Conservation (phyloP, 179 eudicot species). For the Silene vulgaris region DNA sequence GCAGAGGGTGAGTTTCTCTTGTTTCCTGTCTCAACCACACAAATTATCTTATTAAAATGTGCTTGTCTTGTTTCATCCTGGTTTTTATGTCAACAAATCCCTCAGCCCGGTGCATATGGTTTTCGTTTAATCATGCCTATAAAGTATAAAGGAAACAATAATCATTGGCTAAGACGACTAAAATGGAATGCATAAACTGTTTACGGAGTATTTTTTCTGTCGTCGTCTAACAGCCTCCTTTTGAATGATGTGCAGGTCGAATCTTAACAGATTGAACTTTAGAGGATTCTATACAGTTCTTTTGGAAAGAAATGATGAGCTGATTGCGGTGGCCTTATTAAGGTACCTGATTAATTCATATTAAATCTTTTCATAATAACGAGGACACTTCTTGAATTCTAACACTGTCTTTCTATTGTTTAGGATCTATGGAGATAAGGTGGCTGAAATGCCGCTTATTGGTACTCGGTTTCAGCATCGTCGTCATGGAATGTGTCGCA, state of each 20-base stretch:
- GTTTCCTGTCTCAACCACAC: background rate
- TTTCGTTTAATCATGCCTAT: too few species aligned
- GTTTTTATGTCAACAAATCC: too few species aligned
- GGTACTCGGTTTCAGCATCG: conserved; percentile 85
- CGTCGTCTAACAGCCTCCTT: background rate
- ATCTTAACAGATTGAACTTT: conserved; percentile 70
- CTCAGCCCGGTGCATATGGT: too few species aligned
- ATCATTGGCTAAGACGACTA: too few species aligned
- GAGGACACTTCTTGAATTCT: conserved; percentile 4
- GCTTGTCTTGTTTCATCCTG: too few species aligned
- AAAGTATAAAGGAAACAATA: too few species aligned
- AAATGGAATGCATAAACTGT: background rate
- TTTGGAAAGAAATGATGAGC: conserved; percentile 77
- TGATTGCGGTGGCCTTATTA: conserved; percentile 64
- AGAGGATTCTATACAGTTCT: conserved; percentile 81
- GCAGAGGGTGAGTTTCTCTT: conserved; percentile 52
- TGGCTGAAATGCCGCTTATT: conserved; percentile 89
- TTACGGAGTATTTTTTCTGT: conserved; percentile 1
- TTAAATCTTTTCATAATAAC: background rate
- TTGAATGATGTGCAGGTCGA: conserved; percentile 52
- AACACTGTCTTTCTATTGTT: conserved; percentile 20
- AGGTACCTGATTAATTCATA: conserved; percentile 42
- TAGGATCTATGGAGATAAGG: conserved; percentile 73
- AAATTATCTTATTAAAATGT: background rate
- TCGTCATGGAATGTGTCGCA: conserved; percentile 81